A percentile compares a stretch with the other conserved stretches of the same genome.
Conservation (phyloP, 768 basidiomycete genomes). For the Boletellus emodensis region DNA sequence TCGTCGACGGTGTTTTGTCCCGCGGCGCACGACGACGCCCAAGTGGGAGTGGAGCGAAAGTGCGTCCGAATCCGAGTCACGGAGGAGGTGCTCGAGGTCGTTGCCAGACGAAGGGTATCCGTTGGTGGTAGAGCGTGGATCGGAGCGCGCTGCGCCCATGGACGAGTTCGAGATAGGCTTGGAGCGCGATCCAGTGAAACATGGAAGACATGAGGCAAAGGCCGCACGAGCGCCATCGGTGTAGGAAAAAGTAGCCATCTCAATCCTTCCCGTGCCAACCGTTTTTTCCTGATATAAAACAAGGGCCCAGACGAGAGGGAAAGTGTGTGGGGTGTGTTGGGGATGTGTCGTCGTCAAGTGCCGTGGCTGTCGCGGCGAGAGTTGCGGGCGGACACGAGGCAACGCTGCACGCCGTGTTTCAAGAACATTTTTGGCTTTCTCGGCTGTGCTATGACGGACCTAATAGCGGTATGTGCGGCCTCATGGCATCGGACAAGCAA, state of each 20-base stretch:
- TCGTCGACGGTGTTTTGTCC: conserved; percentile 33
- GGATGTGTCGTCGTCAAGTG: no score
- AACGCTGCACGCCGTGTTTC: background rate
- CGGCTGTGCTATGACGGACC: no score
- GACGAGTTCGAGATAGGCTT: conserved; percentile 18
- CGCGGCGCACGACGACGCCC: conserved; percentile 31
- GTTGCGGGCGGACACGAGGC: background rate
- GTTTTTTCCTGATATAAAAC: no score
- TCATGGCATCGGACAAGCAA: no score
- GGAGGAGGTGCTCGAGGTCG: conserved; percentile 51
- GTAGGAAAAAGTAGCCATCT: conserved; percentile 55
- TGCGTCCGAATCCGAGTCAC: conserved; percentile 50
- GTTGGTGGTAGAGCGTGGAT: conserved; percentile 24
- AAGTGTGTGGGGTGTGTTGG: background rate
- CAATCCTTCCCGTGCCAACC: background rate
- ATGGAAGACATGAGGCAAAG: conserved; percentile 57
- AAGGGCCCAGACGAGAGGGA: background rate
- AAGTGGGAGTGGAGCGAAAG: conserved; percentile 67
- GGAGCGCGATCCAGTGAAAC: conserved; percentile 42
- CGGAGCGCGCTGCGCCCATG: conserved; percentile 10
- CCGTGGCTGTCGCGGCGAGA: background rate
- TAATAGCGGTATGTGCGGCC: no score
- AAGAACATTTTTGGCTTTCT: no score
- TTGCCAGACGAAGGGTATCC: conserved; percentile 17
- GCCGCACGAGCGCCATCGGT: conserved; percentile 57